These are phyloP conservation scores for Physcomitrellopsis africana DNA, from an alignment of 225 moss, liverwort and hornwort species.

Conservation along the genomic window DNA sequence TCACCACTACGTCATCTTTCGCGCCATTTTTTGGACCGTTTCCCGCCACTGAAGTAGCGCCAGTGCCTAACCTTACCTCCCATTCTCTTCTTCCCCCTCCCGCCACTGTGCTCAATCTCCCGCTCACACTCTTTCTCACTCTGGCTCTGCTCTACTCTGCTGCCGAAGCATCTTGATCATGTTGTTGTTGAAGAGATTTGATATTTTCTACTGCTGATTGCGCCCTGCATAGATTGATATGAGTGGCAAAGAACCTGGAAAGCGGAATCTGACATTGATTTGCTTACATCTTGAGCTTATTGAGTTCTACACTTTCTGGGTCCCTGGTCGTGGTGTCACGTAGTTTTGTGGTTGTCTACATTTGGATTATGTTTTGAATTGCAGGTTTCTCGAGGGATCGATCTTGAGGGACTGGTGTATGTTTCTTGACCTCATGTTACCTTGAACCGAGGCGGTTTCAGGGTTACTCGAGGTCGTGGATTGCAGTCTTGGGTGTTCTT, in stretches of 20 bases:
- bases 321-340: background rate
- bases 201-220: background rate
- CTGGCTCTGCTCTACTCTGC: background rate
- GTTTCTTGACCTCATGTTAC: background rate
- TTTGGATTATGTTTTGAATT: background rate
- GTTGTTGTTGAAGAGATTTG: background rate
- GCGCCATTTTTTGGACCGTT: background rate
- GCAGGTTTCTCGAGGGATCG: background rate
- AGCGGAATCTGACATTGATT: background rate
- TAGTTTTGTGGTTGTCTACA: background rate
- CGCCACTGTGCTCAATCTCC: background rate
- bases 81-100: background rate
- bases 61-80: background rate
- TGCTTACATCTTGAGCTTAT: background rate
- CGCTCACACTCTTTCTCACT: background rate
- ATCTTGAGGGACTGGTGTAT: no score
- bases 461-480: background rate
- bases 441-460: background rate
- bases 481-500: background rate
- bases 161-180: background rate
- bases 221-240: no score
- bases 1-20: constrained; percentile 11
- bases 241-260: background rate
- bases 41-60: constrained; percentile 24
- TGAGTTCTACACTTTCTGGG: background rate